These are phyloP conservation scores for Tagetes patula DNA, from an alignment of 129 eudicot genomes.

Conservation along the genomic window DNA sequence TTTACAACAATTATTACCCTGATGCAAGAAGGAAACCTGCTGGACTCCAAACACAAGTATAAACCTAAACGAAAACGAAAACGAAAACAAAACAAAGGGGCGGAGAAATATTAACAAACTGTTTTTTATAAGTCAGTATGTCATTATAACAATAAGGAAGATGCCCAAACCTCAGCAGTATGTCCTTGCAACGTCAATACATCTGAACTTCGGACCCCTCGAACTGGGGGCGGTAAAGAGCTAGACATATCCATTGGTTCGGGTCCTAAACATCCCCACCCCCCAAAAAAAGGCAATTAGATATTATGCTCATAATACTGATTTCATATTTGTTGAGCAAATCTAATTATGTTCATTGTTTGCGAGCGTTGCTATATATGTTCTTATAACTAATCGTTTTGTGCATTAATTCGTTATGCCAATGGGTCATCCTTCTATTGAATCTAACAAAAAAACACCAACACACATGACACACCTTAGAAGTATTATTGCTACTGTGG, in stretches of 20 bases:
- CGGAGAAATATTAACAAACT: constrained; percentile 2
- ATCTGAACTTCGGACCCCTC: constrained; percentile 41
- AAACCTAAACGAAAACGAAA: constrained; percentile 38
- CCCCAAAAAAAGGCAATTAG: constrained; percentile 15
- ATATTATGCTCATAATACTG: not conserved
- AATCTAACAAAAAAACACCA: not conserved
- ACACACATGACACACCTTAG: not conserved
- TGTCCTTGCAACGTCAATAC: constrained; percentile 58
- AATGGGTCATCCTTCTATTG: not conserved
- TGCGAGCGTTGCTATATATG: not conserved
- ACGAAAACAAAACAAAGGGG: not conserved
- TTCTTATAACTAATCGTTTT: constrained; percentile 1
- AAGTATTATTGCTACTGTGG: constrained; percentile 15
- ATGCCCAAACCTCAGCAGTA: constrained; percentile 48
- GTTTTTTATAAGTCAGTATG: constrained; percentile 8
- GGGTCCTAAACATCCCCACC: constrained; percentile 33
- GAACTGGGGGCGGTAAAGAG: constrained; percentile 22
- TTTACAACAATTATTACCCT: constrained; percentile 32
- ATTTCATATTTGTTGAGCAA: not conserved
- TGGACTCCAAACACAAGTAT: constrained; percentile 71
- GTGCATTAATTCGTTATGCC: constrained; percentile 5
- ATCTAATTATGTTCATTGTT: not conserved
- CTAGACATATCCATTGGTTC: constrained; percentile 39
- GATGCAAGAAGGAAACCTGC: constrained; percentile 59
- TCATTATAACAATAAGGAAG: constrained; percentile 2